A percentile compares a stretch with the other conserved stretches of the same genome.
phyloP scores from a whole-genome alignment of 345 rosid species.

The Aquilaria malaccensis region DNA sequence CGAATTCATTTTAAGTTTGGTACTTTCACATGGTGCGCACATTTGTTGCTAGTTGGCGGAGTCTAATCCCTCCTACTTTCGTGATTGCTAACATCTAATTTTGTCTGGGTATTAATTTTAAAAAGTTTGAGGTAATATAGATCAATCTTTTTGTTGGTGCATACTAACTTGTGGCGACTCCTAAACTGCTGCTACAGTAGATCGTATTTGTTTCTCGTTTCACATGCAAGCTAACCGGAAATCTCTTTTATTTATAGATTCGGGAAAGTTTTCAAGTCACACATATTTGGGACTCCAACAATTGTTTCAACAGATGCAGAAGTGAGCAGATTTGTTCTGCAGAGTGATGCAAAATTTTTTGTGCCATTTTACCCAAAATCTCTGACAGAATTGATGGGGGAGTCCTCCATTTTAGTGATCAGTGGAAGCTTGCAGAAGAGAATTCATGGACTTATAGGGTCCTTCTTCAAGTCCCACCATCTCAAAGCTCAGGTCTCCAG shows the following conservation, averaged over 20 bases:
- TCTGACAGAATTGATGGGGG: conserved; percentile 90
- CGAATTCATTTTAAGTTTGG: background rate
- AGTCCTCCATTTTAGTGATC: conserved; percentile 79
- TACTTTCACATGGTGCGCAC: no score
- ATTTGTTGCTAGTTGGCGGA: no score
- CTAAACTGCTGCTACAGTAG: no score
- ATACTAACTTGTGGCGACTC: no score
- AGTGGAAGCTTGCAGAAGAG: conserved; percentile 85
- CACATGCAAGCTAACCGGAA: no score
- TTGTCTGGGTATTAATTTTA: no score
- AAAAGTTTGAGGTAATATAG: no score
- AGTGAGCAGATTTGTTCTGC: conserved; percentile 75
- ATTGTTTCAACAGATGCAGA: conserved; percentile 92
- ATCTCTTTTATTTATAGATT: conserved; percentile 30
- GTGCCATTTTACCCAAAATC: conserved; percentile 95
- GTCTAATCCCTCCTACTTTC: no score
- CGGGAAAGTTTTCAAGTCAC: conserved; percentile 97
- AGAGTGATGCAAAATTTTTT: conserved; percentile 57
- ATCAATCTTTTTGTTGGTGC: no score
- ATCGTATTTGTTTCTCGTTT: no score
- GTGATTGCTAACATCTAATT: no score
- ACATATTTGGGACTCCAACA: conserved; percentile 79
- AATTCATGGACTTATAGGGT: conserved; percentile 82
- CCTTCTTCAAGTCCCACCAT: conserved; percentile 76
- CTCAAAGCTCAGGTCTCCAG: conserved; percentile 80